Evolutionary conservation across 495 filamentous ascomycete genomes (phyloP).

Genomic region (Hyaloscypha finlandica): DNA sequence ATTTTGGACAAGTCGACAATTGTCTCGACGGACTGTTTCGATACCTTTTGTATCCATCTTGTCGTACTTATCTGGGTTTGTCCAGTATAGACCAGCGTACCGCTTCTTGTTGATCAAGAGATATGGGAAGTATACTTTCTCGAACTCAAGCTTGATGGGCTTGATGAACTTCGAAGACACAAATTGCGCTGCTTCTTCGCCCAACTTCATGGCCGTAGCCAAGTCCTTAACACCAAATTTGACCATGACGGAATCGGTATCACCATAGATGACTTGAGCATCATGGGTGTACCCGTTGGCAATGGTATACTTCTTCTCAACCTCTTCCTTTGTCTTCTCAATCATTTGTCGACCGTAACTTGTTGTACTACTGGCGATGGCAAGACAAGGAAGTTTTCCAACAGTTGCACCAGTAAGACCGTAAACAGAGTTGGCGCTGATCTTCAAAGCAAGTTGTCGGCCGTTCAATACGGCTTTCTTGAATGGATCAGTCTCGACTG

Average conservation of each 20-base stretch:
- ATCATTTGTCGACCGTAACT: slow-evolving; percentile 98
- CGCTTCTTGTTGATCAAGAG: slow-evolving; percentile 99
- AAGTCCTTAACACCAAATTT: slow-evolving; percentile 91
- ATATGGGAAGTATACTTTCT: slow-evolving; percentile 99
- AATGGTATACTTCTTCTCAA: slow-evolving; percentile 84
- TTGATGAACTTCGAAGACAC: slow-evolving; percentile 91
- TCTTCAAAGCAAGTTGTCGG: slow-evolving; percentile 92
- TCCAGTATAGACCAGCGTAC: slow-evolving; percentile 97
- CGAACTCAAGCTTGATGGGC: slow-evolving; percentile 98
- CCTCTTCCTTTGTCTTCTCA: slow-evolving; percentile 91
- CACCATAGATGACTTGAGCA: slow-evolving; percentile 96
- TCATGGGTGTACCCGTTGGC: slow-evolving; percentile 93
- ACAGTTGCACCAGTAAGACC: slow-evolving; percentile 95
- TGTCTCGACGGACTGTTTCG: slow-evolving; percentile 95
- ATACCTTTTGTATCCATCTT: slow-evolving; percentile 99
- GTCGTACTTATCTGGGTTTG: slow-evolving; percentile 89
- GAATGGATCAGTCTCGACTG: slow-evolving; percentile 90
- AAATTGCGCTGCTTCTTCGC: slow-evolving; percentile 81
- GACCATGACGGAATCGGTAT: slow-evolving; percentile 99
- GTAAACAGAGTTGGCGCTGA: slow-evolving; percentile 98
- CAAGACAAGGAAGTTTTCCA: slow-evolving; percentile 92
- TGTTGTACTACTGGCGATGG: slow-evolving; percentile 95
- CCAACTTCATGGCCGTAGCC: slow-evolving; percentile 87
- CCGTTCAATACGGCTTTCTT: slow-evolving; percentile 98
- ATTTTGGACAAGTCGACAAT: slow-evolving; percentile 91